Conservation (phyloP, 208 protist genomes). For the Phytomonas francai region DNA sequence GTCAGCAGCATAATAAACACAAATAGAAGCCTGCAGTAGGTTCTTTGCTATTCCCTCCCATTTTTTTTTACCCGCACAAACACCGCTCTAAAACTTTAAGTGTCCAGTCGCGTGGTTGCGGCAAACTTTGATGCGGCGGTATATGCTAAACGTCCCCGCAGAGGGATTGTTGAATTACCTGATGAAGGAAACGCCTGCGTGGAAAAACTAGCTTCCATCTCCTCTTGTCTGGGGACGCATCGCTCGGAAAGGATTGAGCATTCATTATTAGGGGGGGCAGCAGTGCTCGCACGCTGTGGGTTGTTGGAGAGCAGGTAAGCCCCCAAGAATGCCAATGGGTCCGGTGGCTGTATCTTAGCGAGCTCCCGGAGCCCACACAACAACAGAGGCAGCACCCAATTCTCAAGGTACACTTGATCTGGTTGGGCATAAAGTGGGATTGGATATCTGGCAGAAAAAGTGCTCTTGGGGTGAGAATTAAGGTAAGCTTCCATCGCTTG, state of each 20-base stretch:
- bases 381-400: conserved; percentile 67
- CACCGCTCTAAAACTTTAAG: not conserved
- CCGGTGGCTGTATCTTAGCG: conserved; percentile 43
- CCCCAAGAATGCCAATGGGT: conserved; percentile 77
- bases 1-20: not conserved
- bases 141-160: not conserved
- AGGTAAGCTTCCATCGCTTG: conserved; percentile 10
- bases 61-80: not conserved
- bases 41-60: not conserved
- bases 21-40: not conserved
- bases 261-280: not conserved
- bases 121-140: not conserved
- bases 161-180: not conserved
- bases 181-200: not conserved
- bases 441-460: conserved; percentile 7
- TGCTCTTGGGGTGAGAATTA: not conserved
- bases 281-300: conserved; percentile 31
- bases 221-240: not conserved
- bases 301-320: conserved; percentile 82
- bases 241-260: not conserved
- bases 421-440: conserved; percentile 66
- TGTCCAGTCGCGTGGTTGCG: not conserved
- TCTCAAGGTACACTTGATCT: conserved; percentile 68
- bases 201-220: not conserved
- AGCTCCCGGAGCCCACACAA: conserved; percentile 73